Evolutionary conservation across 2,329 filamentous ascomycete species (phyloP), one percentile per base, ranked within the genome.

Genomic region (Diplocarpon rosae): DNA sequence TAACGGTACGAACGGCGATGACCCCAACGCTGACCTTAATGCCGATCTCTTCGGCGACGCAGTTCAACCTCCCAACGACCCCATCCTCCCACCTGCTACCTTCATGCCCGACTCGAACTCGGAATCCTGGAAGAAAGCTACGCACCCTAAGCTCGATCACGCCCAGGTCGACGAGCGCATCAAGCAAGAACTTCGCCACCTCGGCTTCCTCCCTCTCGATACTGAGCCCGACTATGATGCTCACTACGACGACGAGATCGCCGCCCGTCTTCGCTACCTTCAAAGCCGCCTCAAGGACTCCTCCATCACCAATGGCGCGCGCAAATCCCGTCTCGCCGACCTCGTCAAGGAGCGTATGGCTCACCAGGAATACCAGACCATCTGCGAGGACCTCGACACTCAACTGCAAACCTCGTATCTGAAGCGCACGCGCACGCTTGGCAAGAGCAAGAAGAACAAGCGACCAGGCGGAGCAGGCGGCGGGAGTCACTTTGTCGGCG

Each of bases 391-490:
- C 62, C 79, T 98, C 16, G 92, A 98, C 69, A 80, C 81, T 34
- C 92, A 96, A 62, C 88, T 96, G 34, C 89, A 96, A 60, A 83
- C 86, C 41, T 90, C 92, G 3, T 98, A 96, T 60, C 79, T 94
- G 36, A 98, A 98, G 68, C 84, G 92, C 17, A 96, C 90, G 24
- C 80, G 92, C 37, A 95, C 87, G 0, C 83, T 96, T 66, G 86
- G 89, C 62, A 93, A 96, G 69, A 87, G 80, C 64, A 93, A 93
- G 65, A 95, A 94, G 67, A 82, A 88, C 46, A 90, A 93, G 62
- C 71, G 82, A 4, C 80, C 79, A 1, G 84, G 85, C 36, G 85
- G 83, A 42, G 80, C 83, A 1, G 81, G 82, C 17, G 85, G 81
- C 49, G 83, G 82, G 37, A 80, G 76, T 57, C 75, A 86, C 65